Evolutionary conservation across 2,329 filamentous ascomycete species (phyloP).

Genomic region (Fusarium incarnatum): DNA sequence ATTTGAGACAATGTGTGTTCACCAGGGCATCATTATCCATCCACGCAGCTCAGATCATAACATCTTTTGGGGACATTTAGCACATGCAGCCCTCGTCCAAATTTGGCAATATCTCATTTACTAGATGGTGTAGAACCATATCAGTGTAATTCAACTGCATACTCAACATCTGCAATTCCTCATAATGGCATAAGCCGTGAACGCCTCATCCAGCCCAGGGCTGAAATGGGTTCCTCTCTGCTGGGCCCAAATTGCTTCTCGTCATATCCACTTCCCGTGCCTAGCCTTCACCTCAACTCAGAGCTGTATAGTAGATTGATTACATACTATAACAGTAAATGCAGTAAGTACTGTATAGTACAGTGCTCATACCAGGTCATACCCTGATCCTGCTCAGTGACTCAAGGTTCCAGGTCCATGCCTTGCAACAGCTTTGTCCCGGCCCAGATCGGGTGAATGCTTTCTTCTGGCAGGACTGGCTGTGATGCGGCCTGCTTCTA

Average conservation of each 20-base stretch:
- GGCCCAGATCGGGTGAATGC: not conserved
- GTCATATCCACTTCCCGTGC: conserved; percentile 40
- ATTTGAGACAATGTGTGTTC: conserved; percentile 9
- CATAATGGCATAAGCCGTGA: conserved; percentile 15
- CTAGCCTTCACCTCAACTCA: conserved; percentile 15
- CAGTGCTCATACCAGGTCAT: conserved; percentile 2
- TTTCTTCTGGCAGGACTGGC: not conserved
- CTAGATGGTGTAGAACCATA: not conserved
- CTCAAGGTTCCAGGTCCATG: conserved; percentile 2
- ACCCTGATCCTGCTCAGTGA: conserved; percentile 16
- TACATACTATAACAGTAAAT: not conserved
- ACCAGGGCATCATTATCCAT: conserved; percentile 7
- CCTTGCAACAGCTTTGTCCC: not conserved
- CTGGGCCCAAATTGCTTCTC: conserved; percentile 1
- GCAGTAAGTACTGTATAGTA: not conserved
- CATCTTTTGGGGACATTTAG: not conserved
- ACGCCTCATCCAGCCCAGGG: conserved; percentile 7
- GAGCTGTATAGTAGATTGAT: not conserved
- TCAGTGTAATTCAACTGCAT: conserved; percentile 22
- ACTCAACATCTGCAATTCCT: conserved; percentile 17
- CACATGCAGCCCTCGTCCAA: not conserved
- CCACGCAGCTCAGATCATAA: not conserved
- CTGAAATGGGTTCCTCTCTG: conserved; percentile 3
- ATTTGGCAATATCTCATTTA: conserved; percentile 19
- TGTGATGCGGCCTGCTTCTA: conserved; percentile 2